Base-by-base conservation (phyloP, 2,329 filamentous ascomycete genomes). In the Cyanodermella asteris region DNA sequence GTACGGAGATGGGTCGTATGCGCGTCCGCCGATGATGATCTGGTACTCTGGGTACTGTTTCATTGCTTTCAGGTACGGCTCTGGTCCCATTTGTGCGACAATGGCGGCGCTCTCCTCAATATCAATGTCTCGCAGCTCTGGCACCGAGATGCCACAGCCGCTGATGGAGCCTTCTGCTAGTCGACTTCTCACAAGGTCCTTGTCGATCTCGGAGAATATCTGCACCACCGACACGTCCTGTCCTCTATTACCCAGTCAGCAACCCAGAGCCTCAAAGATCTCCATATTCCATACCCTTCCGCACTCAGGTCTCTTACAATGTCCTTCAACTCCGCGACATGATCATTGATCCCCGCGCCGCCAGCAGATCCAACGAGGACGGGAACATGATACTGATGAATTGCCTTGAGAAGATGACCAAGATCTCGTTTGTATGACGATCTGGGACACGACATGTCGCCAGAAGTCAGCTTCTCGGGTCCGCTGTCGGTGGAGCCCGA, bases 11-110 rank as follows among this genome's bases (percentile, higher is more conserved):
- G 51, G 51, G 27, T 55, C 51, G 28, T 55, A 54, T 4, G 40
- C 38, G 2, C 50, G 36, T 0, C 59, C 59, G 1, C 50, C 57
- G 3, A 61, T 38, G n/a, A 63, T 46, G 25, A 63, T 40, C 25
- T 58, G 41, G 24, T 53, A 53, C 30, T 59, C 48, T 0, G 51
- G 50, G 3, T 48, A 31, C 0, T 40, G 38, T 4, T 38, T 28
- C 49, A 58, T 53, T 4, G 50, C 53, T 5, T 49, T 34, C 1
- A 53, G 12, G 16, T 51, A 56, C 1, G 56, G 52, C 22, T 59
- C 56, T 0, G 47, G 38, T 0, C 55, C 55, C 41, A 58, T 55
- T 27, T 61, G 56, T 1, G 49, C 49, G 1, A 55, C 53, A 5
- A 60, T 44, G 1, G 36, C 33, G 1, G 43, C 30, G 0, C 51